Percentiles rank a stretch among this genome's conserved stretches.
phyloP scores from a whole-genome alignment of 73 alveolate genomes.

The Paramecium primaurelia region DNA sequence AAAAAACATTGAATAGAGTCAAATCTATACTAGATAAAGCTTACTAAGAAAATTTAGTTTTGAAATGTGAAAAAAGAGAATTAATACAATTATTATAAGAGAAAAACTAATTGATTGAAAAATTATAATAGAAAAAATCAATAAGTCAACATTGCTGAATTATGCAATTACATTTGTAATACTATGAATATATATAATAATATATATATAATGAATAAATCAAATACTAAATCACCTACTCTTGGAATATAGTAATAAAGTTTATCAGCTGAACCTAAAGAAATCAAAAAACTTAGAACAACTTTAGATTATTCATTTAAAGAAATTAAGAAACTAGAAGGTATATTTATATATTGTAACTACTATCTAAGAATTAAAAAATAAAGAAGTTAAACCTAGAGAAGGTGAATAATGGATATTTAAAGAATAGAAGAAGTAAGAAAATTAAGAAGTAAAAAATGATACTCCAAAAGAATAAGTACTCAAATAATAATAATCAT shows the following conservation, averaged over 20 bases:
- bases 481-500: background rate
- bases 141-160: background rate
- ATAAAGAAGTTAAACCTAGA: background rate
- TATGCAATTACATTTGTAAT: background rate
- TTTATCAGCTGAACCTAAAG: background rate
- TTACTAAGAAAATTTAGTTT: background rate
- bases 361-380: background rate
- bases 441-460: background rate
- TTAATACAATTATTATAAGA: background rate
- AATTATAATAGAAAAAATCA: background rate
- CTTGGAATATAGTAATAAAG: background rate
- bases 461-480: background rate
- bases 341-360: background rate
- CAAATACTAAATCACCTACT: background rate
- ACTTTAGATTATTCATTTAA: conserved; percentile 38
- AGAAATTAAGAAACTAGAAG: conserved; percentile 28
- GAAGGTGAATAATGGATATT: conserved; percentile 39
- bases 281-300: background rate
- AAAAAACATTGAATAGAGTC: background rate
- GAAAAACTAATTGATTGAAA: background rate
- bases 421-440: background rate
- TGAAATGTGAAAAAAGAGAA: background rate
- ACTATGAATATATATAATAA: background rate
- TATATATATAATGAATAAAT: background rate
- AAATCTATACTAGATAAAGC: background rate